These are phyloP conservation scores for Raphanus hybrid DNA, from an alignment of 441 rosid genomes.

Conservation along the genomic window DNA sequence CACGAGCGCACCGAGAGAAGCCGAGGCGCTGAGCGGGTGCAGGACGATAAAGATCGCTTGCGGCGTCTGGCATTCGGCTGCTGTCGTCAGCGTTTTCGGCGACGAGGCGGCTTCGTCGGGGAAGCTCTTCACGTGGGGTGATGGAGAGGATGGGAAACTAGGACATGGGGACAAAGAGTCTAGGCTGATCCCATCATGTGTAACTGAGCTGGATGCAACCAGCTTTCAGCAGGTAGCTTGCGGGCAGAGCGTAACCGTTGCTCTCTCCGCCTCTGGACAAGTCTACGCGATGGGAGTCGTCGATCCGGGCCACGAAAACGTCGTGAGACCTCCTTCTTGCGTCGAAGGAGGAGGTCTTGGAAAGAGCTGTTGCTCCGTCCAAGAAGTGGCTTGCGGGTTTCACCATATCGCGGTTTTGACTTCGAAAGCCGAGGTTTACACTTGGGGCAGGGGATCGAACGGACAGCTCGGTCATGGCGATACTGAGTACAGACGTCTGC, in stretches of 20 bases:
- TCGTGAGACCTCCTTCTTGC: constrained; percentile 56
- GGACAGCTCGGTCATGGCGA: constrained; percentile 80
- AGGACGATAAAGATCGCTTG: constrained; percentile 60
- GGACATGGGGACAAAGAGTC: constrained; percentile 70
- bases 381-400: constrained; percentile 76
- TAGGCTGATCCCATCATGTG: constrained; percentile 59
- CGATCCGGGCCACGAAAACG: constrained; percentile 52
- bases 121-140: constrained; percentile 77
- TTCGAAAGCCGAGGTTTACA: constrained; percentile 68
- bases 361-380: constrained; percentile 53
- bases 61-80: constrained; percentile 85
- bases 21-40: constrained; percentile 54
- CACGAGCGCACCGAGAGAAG: constrained; percentile 62
- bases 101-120: constrained; percentile 52
- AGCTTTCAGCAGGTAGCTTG: constrained; percentile 69
- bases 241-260: constrained; percentile 65
- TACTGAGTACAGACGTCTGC: constrained; percentile 50
- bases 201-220: constrained; percentile 49
- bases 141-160: constrained; percentile 73
- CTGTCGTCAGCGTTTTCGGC: constrained; percentile 55
- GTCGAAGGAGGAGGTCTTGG: constrained; percentile 51
- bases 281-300: constrained; percentile 62
- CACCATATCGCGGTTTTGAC: constrained; percentile 63
- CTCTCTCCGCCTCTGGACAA: constrained; percentile 61
- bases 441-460: constrained; percentile 76